Base-by-base conservation (phyloP, 257 asterid species). In the Solanum sparsipilum region DNA sequence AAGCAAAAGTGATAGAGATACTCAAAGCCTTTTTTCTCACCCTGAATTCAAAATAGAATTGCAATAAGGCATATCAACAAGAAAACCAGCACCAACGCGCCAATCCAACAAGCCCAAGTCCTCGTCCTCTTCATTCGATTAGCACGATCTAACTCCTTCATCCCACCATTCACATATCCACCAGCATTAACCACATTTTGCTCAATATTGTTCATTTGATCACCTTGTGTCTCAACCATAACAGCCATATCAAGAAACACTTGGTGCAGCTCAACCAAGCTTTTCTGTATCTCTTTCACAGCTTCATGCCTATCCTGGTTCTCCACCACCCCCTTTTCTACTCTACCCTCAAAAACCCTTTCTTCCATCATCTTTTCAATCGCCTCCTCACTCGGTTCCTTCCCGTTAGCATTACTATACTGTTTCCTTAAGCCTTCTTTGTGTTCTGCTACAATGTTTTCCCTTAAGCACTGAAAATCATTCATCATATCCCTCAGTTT, bases 171-270 rank as follows among this genome's bases (percentile, higher is more conserved):
- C 10, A 94, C 85, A 90, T 92, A 91, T 0, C 85, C 20, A 36
- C 93, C 93, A 3, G 96, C 96, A 79, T 85, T 93, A 79, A 89
- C 93, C 87, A 94, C 94, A 90, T 96, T 94, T 89, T 90, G 92
- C 93, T 96, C 98, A 46, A 94, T 96, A 68, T 94, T 92, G 46
- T 94, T 94, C 94, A 96, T 89, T 10, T 94, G 91, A 29, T 94
- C 98, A 6, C 96, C 98, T 72, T 95, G 98, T 2, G 92, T 91
- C 88, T 96, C 98, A 46, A 96, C 95, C 97, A 96, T 91, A 78
- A 94, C 95, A 78, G 97, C 95, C 98, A 96, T 96, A 32, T 96
- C 98, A 84, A 96, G 97, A 91, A 96, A 96, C 78, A 96, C 94
- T 81, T 93, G 96, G 84, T 96, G 98, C 83, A 96, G 85, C 90